Percentiles rank a stretch among this genome's conserved stretches.
Conservation (phyloP, 2,329 filamentous ascomycete species). For the Fusarium devonianum region DNA sequence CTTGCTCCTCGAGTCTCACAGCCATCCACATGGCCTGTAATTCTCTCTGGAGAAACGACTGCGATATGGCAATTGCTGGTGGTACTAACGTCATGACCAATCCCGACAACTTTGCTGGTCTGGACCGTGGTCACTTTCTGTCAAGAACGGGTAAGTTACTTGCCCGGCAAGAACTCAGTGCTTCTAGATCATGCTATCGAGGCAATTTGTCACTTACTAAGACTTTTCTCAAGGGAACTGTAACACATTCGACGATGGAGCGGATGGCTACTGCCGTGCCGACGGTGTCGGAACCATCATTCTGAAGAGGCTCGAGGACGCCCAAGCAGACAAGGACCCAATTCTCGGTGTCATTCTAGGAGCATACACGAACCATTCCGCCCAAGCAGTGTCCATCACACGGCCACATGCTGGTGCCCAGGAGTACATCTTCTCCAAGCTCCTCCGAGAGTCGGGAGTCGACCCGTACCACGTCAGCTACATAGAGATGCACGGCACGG, state of each 20-base stretch:
- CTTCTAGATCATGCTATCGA: too few species aligned
- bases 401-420: slow-evolving; percentile 71
- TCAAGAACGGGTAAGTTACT: slow-evolving; percentile 46
- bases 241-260: slow-evolving; percentile 62
- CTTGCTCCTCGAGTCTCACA: slow-evolving; percentile 76
- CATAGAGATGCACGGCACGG: slow-evolving; percentile 57
- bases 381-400: slow-evolving; percentile 74
- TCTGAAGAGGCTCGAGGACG: slow-evolving; percentile 57
- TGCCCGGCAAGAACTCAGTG: too few species aligned
- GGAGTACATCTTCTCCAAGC: slow-evolving; percentile 63
- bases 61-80: slow-evolving; percentile 81
- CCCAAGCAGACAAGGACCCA: slow-evolving; percentile 65
- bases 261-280: slow-evolving; percentile 63
- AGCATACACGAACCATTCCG: slow-evolving; percentile 74
- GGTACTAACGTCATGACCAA: slow-evolving; percentile 73
- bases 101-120: slow-evolving; percentile 68
- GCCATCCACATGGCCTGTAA: slow-evolving; percentile 74
- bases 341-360: slow-evolving; percentile 68
- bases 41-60: slow-evolving; percentile 72
- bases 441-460: slow-evolving; percentile 75
- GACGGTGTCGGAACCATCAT: slow-evolving; percentile 57
- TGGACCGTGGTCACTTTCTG: slow-evolving; percentile 70
- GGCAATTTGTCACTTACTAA: too few species aligned
- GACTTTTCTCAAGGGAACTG: slow-evolving; percentile 32
- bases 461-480: slow-evolving; percentile 67